A percentile compares a stretch with the other conserved stretches of the same genome.
phyloP scores from a whole-genome alignment of 148 eudicot species.

The Rhododendron molle region DNA sequence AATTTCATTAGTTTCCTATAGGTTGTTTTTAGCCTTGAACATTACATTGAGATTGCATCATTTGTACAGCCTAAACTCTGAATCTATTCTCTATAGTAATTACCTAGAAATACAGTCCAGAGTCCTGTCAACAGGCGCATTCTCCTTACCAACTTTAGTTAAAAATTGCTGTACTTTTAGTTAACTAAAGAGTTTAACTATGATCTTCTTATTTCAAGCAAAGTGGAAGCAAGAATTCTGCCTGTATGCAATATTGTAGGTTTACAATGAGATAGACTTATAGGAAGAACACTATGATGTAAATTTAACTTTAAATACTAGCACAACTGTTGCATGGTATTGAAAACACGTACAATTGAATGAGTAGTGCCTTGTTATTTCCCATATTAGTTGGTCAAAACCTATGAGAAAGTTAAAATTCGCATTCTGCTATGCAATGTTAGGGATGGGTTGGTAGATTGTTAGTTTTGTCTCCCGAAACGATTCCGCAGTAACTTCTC shows the following conservation, averaged over 20 bases:
- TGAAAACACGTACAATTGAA: not conserved
- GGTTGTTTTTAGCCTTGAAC: not conserved
- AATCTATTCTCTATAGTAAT: not conserved
- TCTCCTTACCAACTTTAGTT: not conserved
- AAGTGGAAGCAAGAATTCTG: not conserved
- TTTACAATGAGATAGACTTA: not conserved
- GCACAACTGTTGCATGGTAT: not conserved
- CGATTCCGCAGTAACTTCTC: not conserved
- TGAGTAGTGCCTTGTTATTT: not conserved
- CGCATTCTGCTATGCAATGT: not conserved
- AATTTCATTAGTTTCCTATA: not conserved
- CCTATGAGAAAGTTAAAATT: not conserved
- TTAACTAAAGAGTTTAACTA: not conserved
- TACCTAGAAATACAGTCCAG: not conserved
- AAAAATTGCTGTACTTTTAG: not conserved
- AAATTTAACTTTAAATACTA: not conserved
- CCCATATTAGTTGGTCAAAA: not conserved
- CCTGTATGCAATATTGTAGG: not conserved
- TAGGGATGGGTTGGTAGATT: not conserved
- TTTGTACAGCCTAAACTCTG: not conserved
- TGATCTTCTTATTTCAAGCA: not conserved
- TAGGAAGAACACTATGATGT: not conserved
- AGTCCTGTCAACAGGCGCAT: not conserved
- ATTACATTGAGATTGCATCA: not conserved
- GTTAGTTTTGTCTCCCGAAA: not conserved